Evolutionary conservation across 2,329 filamentous ascomycete genomes (phyloP).

Genomic region (Clathrospora elynae): DNA sequence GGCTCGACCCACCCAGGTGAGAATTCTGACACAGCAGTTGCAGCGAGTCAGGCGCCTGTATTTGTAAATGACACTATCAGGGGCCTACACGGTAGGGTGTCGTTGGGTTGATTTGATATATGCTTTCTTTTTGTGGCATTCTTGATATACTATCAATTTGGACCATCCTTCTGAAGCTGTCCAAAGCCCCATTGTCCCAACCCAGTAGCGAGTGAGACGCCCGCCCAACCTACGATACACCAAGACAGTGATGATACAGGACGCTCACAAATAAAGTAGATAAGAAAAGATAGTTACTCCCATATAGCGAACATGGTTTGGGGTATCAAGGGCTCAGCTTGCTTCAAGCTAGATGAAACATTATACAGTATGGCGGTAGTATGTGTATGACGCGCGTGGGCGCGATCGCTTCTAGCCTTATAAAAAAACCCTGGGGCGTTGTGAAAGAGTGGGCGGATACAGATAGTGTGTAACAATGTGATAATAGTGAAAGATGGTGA

Average conservation of each 20-base stretch:
- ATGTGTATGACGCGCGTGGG: conserved; percentile 19
- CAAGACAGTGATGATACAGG: background rate
- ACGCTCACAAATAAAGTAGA: background rate
- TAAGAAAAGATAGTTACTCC: conserved; percentile 2
- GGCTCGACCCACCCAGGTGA: too few relatives aligned
- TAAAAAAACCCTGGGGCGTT: conserved; percentile 8
- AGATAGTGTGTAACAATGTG: conserved; percentile 1
- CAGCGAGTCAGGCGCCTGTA: too few relatives aligned
- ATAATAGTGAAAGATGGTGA: conserved; percentile 4
- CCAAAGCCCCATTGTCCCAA: too few relatives aligned
- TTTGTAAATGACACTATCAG: too few relatives aligned
- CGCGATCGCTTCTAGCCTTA: conserved; percentile 22
- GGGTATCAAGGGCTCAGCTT: conserved; percentile 21
- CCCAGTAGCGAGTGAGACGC: too few relatives aligned
- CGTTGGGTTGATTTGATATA: too few relatives aligned
- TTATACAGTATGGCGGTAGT: conserved; percentile 18
- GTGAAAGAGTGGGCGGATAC: conserved; percentile 5
- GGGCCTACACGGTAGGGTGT: too few relatives aligned
- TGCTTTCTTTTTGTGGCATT: conserved; percentile 8
- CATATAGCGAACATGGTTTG: conserved; percentile 3
- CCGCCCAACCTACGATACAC: too few relatives aligned
- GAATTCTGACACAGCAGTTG: too few relatives aligned
- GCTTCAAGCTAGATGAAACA: conserved; percentile 13
- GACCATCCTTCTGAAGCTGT: background rate
- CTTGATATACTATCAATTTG: conserved; percentile 10